phyloP scores from a whole-genome alignment of 2,329 filamentous ascomycete genomes.

The Paraphoma chrysanthemicola region DNA sequence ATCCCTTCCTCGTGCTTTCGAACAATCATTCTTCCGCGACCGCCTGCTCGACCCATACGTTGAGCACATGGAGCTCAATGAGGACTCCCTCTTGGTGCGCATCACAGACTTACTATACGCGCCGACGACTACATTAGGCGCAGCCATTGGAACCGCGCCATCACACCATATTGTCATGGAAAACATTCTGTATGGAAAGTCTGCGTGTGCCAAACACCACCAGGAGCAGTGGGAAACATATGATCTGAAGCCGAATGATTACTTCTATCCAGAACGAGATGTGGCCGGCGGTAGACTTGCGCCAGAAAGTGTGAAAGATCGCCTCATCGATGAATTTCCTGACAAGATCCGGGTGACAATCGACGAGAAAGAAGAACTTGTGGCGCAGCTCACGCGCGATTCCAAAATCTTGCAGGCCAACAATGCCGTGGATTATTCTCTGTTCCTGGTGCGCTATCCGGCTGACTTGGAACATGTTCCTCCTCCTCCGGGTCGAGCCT shows the following conservation, averaged over 20 bases:
- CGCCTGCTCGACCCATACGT: conserved; percentile 71
- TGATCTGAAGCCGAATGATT: conserved; percentile 76
- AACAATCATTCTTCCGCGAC: conserved; percentile 72
- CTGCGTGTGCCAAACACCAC: conserved; percentile 47
- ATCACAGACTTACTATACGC: conserved; percentile 74
- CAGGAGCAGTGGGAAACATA: conserved; percentile 70
- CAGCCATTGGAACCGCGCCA: conserved; percentile 66
- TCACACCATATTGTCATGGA: conserved; percentile 81
- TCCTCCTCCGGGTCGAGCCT: conserved; percentile 38
- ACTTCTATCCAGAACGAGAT: conserved; percentile 79
- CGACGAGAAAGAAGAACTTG: conserved; percentile 63
- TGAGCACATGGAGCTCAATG: conserved; percentile 67
- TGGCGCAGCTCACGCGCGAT: conserved; percentile 64
- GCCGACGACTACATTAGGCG: conserved; percentile 64
- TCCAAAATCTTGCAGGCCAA: conserved; percentile 67
- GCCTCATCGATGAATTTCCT: conserved; percentile 71
- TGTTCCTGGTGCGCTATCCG: conserved; percentile 71
- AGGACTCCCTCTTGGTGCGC: conserved; percentile 69
- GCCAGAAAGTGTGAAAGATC: conserved; percentile 69
- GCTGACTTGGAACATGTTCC: conserved; percentile 43
- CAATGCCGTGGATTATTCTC: conserved; percentile 77
- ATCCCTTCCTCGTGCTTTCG: conserved; percentile 72
- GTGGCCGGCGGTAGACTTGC: conserved; percentile 69
- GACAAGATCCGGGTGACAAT: conserved; percentile 68
- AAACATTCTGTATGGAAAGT: conserved; percentile 71